Conservation (phyloP, 305 asterid genomes). For the Fraxinus dipetala region DNA sequence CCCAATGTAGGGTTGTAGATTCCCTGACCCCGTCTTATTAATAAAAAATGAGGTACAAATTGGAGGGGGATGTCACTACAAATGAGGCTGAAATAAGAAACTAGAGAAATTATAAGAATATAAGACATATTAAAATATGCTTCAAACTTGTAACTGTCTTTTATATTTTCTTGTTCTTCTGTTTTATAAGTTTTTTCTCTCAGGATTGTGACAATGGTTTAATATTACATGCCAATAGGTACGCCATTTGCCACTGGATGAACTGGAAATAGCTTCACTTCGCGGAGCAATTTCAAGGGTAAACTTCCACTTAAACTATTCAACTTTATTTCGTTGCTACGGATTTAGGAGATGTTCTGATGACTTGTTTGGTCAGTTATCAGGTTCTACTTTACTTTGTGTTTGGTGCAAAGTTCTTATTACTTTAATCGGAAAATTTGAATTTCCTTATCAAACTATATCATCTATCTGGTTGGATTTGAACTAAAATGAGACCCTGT, state of each 20-base stretch:
- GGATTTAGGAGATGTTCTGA: constrained; percentile 7
- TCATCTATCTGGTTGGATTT: constrained; percentile 14
- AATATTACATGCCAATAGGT: constrained; percentile 51
- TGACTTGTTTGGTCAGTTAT: constrained; percentile 6
- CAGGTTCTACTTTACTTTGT: constrained; percentile 17
- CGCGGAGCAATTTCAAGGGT: constrained; percentile 95
- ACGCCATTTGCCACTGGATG: constrained; percentile 93
- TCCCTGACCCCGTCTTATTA: neutral
- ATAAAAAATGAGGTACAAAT: neutral
- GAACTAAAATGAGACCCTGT: neutral
- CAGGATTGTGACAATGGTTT: constrained; percentile 9
- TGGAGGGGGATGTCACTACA: neutral
- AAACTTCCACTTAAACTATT: constrained; percentile 28
- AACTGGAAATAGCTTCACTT: constrained; percentile 95
- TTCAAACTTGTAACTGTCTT: constrained; percentile 9
- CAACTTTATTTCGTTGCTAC: constrained; percentile 21
- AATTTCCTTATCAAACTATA: constrained; percentile 10
- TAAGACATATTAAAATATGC: neutral
- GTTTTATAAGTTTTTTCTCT: constrained; percentile 9
- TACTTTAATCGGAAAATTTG: constrained; percentile 3
- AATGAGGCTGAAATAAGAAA: neutral
- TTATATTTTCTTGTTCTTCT: neutral
- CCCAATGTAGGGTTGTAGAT: neutral
- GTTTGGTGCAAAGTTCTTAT: constrained; percentile 12
- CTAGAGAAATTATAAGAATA: neutral